Base-by-base conservation (phyloP, 345 rosid species). In the Combretum micranthum region DNA sequence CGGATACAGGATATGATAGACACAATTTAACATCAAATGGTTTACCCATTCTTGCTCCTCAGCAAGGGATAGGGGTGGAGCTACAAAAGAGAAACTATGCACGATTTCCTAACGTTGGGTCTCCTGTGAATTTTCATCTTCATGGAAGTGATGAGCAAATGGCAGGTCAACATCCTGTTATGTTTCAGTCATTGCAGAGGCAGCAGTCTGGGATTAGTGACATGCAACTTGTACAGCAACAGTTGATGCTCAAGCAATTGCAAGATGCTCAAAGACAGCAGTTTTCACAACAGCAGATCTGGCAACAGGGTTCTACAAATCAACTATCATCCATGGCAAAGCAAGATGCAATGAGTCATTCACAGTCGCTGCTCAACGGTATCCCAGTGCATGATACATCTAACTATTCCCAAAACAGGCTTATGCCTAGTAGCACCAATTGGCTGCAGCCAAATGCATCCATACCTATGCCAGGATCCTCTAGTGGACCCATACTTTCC, bases 231-330 rank as follows among this genome's bases (percentile, higher is more conserved):
- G 45, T 86, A 44, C 96, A 89, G 68, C 90, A 93, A 60, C 85
- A 87, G 56, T 60, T 75, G 53, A 79, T 89, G 78, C 60, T 67
- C 42, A 89, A 77, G 76, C 88, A 89, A 74, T 72, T 86, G 72
- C 94, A 86, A 55, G 94, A 87, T 44, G 66, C 77, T 56, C 97
- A 89, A 67, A 78, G 89, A 64, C 95, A 82, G 74, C 82, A 80
- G 17, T 69, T 80, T 62, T 85, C 66, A 72, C 77, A 72, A 62
- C 81, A 72, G 49, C 87, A 84, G 56, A 64, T 70, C 55, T 77
- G 83, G 68, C 87, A 80, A 61, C 64, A 68, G 55, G 76, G 59
- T 69, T 72, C 86, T 20, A 16, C 66, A 45, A 75, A 77, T 77
- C 78, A 77, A 52, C 63, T 73, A 75, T 66, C 84, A 52, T 62